Evolutionary conservation across 176 grass and related monocot genomes (phyloP).

Genomic region (Microstegium vimineum): DNA sequence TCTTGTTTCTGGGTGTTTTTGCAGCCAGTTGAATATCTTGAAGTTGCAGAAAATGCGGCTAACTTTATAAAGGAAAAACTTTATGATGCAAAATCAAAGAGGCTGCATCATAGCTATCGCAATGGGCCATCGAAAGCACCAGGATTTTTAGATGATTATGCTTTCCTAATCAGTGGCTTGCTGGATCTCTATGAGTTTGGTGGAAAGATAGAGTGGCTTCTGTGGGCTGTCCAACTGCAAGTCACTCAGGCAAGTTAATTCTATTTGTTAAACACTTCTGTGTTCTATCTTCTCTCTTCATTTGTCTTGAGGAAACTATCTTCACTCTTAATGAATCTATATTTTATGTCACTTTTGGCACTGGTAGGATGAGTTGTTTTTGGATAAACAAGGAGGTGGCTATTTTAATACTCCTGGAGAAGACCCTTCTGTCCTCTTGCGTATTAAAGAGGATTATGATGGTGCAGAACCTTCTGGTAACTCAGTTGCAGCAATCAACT

Average conservation of each 20-base stretch:
- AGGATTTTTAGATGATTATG: constrained; percentile 97
- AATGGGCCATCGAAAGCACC: constrained; percentile 95
- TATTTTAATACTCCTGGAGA: constrained; percentile 96
- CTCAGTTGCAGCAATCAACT: constrained; percentile 79
- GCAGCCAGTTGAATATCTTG: constrained; percentile 85
- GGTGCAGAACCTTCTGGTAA: constrained; percentile 97
- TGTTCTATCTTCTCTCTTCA: not conserved
- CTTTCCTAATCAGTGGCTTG: constrained; percentile 83
- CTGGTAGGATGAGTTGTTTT: constrained; percentile 76
- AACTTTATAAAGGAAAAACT: constrained; percentile 76
- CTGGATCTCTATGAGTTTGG: constrained; percentile 90
- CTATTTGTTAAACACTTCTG: not conserved
- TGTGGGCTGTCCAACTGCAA: constrained; percentile 79
- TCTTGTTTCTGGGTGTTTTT: constrained; percentile 11
- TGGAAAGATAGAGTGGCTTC: constrained; percentile 74
- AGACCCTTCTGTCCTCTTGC: constrained; percentile 85
- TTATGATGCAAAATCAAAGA: constrained; percentile 52
- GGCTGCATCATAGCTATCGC: constrained; percentile 81
- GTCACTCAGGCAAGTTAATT: constrained; percentile 66
- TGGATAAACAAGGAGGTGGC: constrained; percentile 83
- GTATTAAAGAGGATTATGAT: constrained; percentile 95
- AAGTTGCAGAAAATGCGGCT: constrained; percentile 75
- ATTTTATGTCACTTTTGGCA: not conserved
- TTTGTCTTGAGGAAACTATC: not conserved
- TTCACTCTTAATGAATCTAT: not conserved